These are phyloP conservation scores for Solanum aculeatissimum DNA, from an alignment of 305 asterid genomes.

Conservation along the genomic window DNA sequence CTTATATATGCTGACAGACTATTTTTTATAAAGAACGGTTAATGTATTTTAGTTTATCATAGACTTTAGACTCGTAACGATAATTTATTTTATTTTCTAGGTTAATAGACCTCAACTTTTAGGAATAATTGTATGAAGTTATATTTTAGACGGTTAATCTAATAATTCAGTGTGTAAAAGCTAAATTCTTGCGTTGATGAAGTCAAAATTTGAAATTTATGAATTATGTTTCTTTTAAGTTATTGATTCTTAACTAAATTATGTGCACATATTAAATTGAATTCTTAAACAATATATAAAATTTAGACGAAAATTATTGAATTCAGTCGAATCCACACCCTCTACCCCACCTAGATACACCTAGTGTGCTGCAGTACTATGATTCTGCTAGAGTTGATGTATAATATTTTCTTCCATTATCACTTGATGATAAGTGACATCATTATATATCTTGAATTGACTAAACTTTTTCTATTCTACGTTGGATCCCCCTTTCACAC, in stretches of 20 bases:
- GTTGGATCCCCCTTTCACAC: neutral
- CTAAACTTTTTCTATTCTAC: neutral
- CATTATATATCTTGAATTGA: neutral
- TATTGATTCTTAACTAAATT: neutral
- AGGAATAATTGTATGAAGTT: neutral
- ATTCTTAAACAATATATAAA: neutral
- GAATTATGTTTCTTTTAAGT: too few species aligned
- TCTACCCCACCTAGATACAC: neutral
- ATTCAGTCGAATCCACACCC: neutral
- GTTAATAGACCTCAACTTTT: neutral
- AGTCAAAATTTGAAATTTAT: too few species aligned
- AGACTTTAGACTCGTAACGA: too few species aligned
- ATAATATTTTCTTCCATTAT: neutral
- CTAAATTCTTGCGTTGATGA: neutral
- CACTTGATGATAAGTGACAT: neutral
- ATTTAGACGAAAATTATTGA: neutral
- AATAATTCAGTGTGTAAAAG: neutral
- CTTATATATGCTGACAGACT: neutral
- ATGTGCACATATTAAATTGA: neutral
- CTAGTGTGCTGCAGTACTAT: neutral
- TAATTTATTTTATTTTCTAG: neutral
- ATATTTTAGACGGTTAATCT: neutral
- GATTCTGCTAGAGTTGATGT: neutral
- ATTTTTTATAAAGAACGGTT: neutral
- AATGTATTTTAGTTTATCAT: neutral